Evolutionary conservation across 2,329 filamentous ascomycete species (phyloP).

Genomic region (Trichophyton benhamiae): DNA sequence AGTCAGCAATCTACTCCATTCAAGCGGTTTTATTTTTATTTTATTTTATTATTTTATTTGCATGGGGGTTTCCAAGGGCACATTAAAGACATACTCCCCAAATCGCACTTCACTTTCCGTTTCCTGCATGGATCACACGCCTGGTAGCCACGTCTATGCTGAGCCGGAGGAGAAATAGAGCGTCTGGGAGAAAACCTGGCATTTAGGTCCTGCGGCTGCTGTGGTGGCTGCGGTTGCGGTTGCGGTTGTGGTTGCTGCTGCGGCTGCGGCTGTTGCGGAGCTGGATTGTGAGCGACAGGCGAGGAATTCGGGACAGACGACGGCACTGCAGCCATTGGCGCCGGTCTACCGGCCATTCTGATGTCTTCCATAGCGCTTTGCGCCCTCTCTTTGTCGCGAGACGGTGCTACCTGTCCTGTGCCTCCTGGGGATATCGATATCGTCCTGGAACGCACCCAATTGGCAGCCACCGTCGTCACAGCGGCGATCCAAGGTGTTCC

Average conservation of each 20-base stretch:
- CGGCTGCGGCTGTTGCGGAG: neutral
- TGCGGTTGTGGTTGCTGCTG: slow-evolving; percentile 4
- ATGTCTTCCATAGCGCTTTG: slow-evolving; percentile 6
- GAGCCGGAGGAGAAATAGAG: slow-evolving; percentile 24
- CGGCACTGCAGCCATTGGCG: slow-evolving; percentile 5
- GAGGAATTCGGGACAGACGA: neutral
- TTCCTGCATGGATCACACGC: slow-evolving; percentile 39
- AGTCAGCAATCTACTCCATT: neutral
- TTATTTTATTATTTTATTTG: too few species aligned
- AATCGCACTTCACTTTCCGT: slow-evolving; percentile 39
- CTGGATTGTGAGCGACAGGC: neutral
- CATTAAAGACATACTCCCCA: slow-evolving; percentile 29
- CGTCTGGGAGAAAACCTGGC: slow-evolving; percentile 20
- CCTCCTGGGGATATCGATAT: neutral
- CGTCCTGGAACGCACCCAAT: neutral
- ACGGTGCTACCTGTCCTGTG: neutral
- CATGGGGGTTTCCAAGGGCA: too few species aligned
- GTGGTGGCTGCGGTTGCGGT: neutral
- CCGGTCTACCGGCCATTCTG: slow-evolving; percentile 7
- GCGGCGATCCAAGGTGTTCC: slow-evolving; percentile 1
- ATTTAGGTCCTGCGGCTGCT: slow-evolving; percentile 14
- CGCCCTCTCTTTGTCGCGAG: neutral
- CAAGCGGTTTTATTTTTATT: neutral
- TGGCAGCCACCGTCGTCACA: slow-evolving; percentile 3
- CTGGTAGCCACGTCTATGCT: slow-evolving; percentile 38